Percentiles rank a stretch among this genome's conserved stretches.
Conservation (phyloP, 441 rosid genomes). For the Populus hybrid region DNA sequence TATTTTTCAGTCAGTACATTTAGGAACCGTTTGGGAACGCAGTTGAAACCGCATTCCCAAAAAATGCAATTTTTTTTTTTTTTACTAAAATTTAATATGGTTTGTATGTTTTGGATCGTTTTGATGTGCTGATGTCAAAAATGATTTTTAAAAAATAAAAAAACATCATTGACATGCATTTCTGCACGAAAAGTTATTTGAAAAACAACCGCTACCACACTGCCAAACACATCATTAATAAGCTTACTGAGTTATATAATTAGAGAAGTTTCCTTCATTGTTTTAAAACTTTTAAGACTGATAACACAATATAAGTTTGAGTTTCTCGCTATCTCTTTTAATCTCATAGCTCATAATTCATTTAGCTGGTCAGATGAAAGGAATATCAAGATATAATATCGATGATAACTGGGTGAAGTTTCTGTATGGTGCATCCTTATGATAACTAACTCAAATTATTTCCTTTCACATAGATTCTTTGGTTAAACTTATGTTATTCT, state of each 20-base stretch:
- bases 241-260: not conserved
- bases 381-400: not conserved
- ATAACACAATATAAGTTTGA: not conserved
- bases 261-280: not conserved
- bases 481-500: not conserved
- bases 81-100: too few species aligned
- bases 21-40: too few species aligned
- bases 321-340: not conserved
- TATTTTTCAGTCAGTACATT: not conserved
- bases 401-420: not conserved
- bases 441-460: not conserved
- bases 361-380: not conserved
- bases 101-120: too few species aligned
- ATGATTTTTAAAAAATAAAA: too few species aligned
- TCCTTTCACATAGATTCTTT: not conserved
- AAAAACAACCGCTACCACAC: too few species aligned
- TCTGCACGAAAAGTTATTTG: too few species aligned
- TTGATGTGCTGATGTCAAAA: too few species aligned
- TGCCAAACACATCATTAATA: too few species aligned
- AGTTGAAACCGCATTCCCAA: too few species aligned
- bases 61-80: too few species aligned
- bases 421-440: not conserved
- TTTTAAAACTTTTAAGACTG: not conserved
- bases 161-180: too few species aligned
- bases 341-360: too few species aligned